These are phyloP conservation scores for Arthromyces matolae DNA, from an alignment of 768 basidiomycete genomes.

Conservation along the genomic window DNA sequence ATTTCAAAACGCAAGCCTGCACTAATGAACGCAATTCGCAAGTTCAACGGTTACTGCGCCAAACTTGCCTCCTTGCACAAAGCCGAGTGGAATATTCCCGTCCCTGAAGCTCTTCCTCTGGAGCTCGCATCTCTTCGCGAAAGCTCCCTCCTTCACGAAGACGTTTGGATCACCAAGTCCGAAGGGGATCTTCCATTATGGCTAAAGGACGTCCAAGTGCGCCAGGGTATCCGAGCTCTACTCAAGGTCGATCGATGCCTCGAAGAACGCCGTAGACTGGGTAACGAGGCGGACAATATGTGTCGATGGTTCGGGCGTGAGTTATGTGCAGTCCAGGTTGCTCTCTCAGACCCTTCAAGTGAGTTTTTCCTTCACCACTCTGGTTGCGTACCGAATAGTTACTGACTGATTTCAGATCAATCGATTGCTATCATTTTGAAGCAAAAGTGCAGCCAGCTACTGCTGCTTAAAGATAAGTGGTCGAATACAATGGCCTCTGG, in stretches of 20 bases:
- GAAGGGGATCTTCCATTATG: constrained; percentile 21
- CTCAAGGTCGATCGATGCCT: constrained; percentile 12
- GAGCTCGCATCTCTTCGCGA: constrained; percentile 25
- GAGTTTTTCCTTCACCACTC: constrained; percentile 7
- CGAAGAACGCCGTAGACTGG: constrained; percentile 16
- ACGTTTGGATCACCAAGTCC: constrained; percentile 30
- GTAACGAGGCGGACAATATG: constrained; percentile 27
- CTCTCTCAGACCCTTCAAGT: constrained; percentile 13
- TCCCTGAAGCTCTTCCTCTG: constrained; percentile 29
- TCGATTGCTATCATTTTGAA: constrained; percentile 3
- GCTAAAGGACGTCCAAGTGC: constrained; percentile 26
- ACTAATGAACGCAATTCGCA: constrained; percentile 25
- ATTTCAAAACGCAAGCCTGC: constrained; percentile 30
- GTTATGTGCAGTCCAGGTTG: constrained; percentile 22
- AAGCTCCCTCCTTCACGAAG: constrained; percentile 28
- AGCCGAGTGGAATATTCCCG: constrained; percentile 23
- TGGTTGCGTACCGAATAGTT: neutral
- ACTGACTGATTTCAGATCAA: constrained; percentile 5
- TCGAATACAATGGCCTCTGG: constrained; percentile 13
- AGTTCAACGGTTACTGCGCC: constrained; percentile 25
- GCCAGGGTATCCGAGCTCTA: constrained; percentile 18
- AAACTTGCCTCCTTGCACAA: constrained; percentile 19
- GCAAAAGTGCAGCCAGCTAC: constrained; percentile 13
- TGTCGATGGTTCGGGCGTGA: constrained; percentile 32
- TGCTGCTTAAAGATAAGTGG: constrained; percentile 18